phyloP scores from a whole-genome alignment of 2,329 filamentous ascomycete genomes.

The Fusarium sp. region DNA sequence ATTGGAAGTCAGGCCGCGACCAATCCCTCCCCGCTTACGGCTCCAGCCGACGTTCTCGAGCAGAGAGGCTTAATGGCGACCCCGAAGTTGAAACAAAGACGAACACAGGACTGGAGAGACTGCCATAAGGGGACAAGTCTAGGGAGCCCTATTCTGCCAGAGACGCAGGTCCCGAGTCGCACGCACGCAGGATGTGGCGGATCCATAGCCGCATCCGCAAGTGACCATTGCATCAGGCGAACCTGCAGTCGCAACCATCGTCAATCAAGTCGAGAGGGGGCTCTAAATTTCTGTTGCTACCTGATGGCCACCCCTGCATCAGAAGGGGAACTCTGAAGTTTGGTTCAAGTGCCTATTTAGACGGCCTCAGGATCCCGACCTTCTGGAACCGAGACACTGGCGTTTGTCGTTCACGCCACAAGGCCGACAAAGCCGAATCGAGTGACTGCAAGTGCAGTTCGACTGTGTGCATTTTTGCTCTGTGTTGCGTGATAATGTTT shows the following conservation, averaged over 20 bases:
- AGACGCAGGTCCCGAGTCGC: conserved; percentile 20
- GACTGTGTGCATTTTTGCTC: neutral
- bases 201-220: conserved; percentile 7
- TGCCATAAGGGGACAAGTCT: neutral
- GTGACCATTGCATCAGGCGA: neutral
- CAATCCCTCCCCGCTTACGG: conserved; percentile 2
- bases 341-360: neutral
- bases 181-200: conserved; percentile 10
- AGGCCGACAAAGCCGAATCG: neutral
- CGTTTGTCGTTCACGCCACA: conserved; percentile 22
- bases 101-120: neutral
- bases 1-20: neutral
- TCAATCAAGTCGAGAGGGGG: conserved; percentile 11
- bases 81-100: conserved; percentile 11
- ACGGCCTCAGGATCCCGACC: conserved; percentile 3
- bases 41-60: conserved; percentile 23
- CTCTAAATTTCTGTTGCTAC: conserved; percentile 3
- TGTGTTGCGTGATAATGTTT: neutral
- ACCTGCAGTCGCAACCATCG: conserved; percentile 11
- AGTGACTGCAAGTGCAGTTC: conserved; percentile 3
- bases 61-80: conserved; percentile 24
- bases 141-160: conserved; percentile 7
- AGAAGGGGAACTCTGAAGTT: neutral
- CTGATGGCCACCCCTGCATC: neutral
- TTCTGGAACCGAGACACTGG: conserved; percentile 29